Percentiles rank a stretch among this genome's conserved stretches.
Evolutionary conservation across 2,329 filamentous ascomycete genomes (phyloP).

Genomic region (Cytospora piceae): DNA sequence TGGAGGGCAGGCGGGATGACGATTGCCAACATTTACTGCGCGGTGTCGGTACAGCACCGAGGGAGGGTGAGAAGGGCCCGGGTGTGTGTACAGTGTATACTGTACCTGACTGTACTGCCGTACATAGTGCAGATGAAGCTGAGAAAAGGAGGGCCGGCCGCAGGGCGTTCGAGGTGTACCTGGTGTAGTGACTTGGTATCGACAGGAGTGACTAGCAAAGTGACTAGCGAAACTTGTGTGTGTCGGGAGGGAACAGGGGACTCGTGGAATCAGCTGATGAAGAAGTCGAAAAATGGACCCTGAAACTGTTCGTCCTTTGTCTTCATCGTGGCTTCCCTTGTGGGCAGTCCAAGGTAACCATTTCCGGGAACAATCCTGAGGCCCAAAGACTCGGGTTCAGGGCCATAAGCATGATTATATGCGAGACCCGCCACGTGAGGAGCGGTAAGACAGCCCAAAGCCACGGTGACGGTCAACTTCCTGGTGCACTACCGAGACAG

Average conservation of each 20-base stretch:
- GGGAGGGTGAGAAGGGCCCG: neutral
- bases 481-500: conserved; percentile 15
- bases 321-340: neutral
- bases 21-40: conserved; percentile 15
- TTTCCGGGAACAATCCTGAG: neutral
- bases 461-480: conserved; percentile 23
- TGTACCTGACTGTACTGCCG: neutral
- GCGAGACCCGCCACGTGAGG: conserved; percentile 19
- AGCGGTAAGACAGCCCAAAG: conserved; percentile 20
- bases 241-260: neutral
- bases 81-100: neutral
- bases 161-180: neutral
- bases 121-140: neutral
- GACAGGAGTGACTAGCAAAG: too few relatives aligned
- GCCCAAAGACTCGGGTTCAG: neutral
- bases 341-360: neutral
- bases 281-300: neutral
- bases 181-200: too few relatives aligned
- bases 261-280: neutral
- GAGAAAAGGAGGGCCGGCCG: neutral
- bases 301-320: neutral
- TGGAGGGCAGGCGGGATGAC: conserved; percentile 20
- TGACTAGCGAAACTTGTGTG: neutral
- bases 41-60: neutral
- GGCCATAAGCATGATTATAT: neutral